phyloP scores from a whole-genome alignment of 345 rosid species.

The Melastoma malabathricum region DNA sequence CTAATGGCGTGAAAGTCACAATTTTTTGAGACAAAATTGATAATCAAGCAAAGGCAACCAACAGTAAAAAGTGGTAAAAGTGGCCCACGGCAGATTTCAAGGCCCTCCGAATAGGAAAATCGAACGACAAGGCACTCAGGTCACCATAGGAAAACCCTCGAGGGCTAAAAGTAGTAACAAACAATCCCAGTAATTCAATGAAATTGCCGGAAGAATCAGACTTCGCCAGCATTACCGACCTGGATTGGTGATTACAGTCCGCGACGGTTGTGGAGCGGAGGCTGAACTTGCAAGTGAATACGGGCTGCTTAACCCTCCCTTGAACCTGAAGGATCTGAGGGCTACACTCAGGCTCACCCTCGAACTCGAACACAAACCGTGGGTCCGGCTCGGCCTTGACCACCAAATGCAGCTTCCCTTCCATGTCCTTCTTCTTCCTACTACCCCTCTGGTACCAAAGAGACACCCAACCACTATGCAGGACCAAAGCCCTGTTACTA shows the following conservation, averaged over 20 bases:
- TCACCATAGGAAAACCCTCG: too few relatives aligned
- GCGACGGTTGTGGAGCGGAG: conserved; percentile 47
- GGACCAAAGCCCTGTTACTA: conserved; percentile 35
- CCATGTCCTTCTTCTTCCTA: conserved; percentile 32
- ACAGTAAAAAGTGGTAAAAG: too few relatives aligned
- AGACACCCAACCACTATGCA: conserved; percentile 60
- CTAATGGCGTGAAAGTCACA: too few relatives aligned
- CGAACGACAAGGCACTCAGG: too few relatives aligned
- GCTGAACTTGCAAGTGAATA: conserved; percentile 89
- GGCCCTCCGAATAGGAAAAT: too few relatives aligned
- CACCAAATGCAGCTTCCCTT: conserved; percentile 55
- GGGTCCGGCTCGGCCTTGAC: conserved; percentile 90
- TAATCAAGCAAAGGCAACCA: too few relatives aligned
- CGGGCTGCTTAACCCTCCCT: conserved; percentile 78
- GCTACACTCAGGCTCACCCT: conserved; percentile 92
- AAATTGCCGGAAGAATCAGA: neutral
- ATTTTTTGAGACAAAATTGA: too few relatives aligned
- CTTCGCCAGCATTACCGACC: conserved; percentile 24
- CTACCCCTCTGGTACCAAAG: conserved; percentile 23
- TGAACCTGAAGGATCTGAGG: conserved; percentile 87
- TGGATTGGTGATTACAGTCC: conserved; percentile 44
- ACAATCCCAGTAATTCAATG: neutral
- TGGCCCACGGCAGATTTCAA: too few relatives aligned
- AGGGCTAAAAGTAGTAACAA: too few relatives aligned
- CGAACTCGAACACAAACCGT: conserved; percentile 91